A percentile compares a stretch with the other conserved stretches of the same genome.
phyloP scores from a whole-genome alignment of 108 stramenopile species.

The Fistulifera pelliculosa region DNA sequence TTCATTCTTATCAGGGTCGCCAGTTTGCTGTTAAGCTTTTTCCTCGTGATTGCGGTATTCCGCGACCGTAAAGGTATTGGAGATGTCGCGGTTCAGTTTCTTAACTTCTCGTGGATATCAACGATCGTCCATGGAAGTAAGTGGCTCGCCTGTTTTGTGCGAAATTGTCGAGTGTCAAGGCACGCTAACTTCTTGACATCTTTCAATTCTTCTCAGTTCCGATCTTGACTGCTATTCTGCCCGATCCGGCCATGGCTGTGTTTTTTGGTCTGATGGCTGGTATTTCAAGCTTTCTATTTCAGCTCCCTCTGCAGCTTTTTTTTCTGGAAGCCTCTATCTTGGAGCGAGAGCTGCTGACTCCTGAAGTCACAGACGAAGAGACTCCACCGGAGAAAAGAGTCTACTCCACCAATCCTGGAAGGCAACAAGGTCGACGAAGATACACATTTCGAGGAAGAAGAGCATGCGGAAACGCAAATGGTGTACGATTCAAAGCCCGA shows the following conservation, averaged over 20 bases:
- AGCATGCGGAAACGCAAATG: not conserved
- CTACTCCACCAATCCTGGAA: conserved; percentile 2
- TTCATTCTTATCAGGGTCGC: conserved; percentile 29
- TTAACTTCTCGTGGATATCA: not conserved
- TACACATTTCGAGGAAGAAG: conserved; percentile 17
- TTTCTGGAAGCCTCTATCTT: conserved; percentile 28
- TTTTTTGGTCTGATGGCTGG: conserved; percentile 29
- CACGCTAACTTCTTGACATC: too few species aligned
- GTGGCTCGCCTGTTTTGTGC: too few species aligned
- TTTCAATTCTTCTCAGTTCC: conserved; percentile 9
- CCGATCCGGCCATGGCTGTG: conserved; percentile 13
- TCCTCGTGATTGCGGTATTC: not conserved
- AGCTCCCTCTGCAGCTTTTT: conserved; percentile 31
- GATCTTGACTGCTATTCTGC: conserved; percentile 25
- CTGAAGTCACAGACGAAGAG: conserved; percentile 3
- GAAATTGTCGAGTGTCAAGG: too few species aligned
- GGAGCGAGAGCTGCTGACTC: conserved; percentile 6
- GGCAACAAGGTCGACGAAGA: not conserved
- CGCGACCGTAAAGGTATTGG: conserved; percentile 1
- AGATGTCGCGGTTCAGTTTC: not conserved
- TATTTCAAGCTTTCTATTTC: conserved; percentile 33
- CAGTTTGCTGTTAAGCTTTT: conserved; percentile 12
- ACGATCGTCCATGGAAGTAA: too few species aligned
- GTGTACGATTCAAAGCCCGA: too few species aligned
- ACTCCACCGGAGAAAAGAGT: not conserved